A percentile compares a stretch with the other conserved stretches of the same genome.
Conservation (phyloP, 179 eudicot genomes). For the Nepenthes alata region DNA sequence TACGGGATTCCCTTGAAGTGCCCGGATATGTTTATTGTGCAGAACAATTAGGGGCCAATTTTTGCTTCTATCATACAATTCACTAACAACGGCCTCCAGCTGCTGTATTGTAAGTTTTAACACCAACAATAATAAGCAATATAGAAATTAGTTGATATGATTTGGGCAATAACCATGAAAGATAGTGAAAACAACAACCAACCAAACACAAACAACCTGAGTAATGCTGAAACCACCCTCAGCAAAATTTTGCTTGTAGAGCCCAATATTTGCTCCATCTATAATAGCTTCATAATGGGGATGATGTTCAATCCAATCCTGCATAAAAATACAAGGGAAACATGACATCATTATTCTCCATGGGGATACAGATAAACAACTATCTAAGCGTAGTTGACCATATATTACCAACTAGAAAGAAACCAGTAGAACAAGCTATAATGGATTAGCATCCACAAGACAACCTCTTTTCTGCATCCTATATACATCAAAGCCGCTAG, state of each 20-base stretch:
- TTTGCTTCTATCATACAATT: constrained; percentile 40
- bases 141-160: background rate
- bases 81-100: constrained; percentile 68
- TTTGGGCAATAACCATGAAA: background rate
- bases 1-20: constrained; percentile 43
- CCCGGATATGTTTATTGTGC: constrained; percentile 60
- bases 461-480: too few species aligned
- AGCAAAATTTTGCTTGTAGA: constrained; percentile 75
- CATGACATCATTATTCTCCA: too few species aligned
- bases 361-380: too few species aligned
- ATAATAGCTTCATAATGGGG: constrained; percentile 59
- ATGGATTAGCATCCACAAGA: too few species aligned
- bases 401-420: too few species aligned
- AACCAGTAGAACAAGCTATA: too few species aligned
- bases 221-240: constrained; percentile 75
- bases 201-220: constrained; percentile 46
- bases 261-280: constrained; percentile 90
- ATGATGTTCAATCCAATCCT: constrained; percentile 77
- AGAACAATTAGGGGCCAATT: constrained; percentile 83
- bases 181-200: background rate
- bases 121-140: background rate
- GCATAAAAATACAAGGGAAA: constrained; percentile 4
- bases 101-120: constrained; percentile 50
- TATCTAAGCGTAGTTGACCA: too few species aligned
- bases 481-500: too few species aligned